A percentile compares a stretch with the other conserved stretches of the same genome.
These are phyloP conservation scores for Oryza officinalis DNA, from an alignment of 176 grass and related monocot species.

Conservation along the genomic window DNA sequence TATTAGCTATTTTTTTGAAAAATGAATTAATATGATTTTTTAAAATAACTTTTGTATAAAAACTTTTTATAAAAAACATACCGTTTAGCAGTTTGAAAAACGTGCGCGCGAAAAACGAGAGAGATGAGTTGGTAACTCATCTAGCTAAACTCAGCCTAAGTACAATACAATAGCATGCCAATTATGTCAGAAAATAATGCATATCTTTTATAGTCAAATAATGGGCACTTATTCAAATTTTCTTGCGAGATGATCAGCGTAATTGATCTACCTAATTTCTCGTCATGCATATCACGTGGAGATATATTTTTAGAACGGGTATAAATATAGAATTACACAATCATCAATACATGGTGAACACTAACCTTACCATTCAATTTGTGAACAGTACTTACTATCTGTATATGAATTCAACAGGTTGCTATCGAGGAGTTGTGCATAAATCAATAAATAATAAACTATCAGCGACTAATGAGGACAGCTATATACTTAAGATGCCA, in stretches of 20 bases:
- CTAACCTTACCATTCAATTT: neutral
- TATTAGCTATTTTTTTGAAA: no score
- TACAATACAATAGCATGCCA: neutral
- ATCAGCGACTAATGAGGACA: neutral
- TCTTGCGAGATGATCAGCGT: neutral
- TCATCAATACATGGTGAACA: conserved; percentile 8
- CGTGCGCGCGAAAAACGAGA: no score
- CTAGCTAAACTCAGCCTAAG: no score
- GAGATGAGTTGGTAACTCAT: no score
- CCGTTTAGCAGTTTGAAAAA: no score
- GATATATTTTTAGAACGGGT: neutral
- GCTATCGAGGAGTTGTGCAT: neutral
- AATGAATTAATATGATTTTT: no score
- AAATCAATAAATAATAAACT: neutral
- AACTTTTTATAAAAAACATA: no score
- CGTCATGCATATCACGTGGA: conserved; percentile 20
- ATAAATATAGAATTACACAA: neutral
- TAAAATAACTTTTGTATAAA: no score
- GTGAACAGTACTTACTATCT: neutral
- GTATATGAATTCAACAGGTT: neutral
- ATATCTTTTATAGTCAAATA: neutral
- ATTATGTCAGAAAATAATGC: neutral
- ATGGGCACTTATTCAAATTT: neutral
- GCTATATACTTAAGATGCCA: no score
- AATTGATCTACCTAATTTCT: neutral